Evolutionary conservation across 345 rosid genomes (phyloP).

Genomic region (Salix suchowensis): DNA sequence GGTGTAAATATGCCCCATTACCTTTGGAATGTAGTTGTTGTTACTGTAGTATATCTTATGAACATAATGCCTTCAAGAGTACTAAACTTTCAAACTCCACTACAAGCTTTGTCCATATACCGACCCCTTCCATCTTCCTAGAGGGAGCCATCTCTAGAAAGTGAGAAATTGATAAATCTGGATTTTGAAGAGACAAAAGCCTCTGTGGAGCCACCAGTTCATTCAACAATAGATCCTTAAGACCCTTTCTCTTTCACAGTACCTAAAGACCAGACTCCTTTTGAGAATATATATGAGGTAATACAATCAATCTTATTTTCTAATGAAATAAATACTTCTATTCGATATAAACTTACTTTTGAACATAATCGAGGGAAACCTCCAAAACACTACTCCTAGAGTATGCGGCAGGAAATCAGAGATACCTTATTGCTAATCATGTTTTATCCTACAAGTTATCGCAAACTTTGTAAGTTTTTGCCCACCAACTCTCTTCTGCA

Average conservation of each 20-base stretch:
- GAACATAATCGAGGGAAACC: neutral
- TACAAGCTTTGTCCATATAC: neutral
- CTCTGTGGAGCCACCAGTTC: neutral
- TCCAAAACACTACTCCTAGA: neutral
- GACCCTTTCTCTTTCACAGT: too few species aligned
- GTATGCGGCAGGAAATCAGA: neutral
- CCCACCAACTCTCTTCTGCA: neutral
- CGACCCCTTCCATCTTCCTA: neutral
- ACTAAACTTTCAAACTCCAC: neutral
- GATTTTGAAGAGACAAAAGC: too few species aligned
- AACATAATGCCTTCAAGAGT: slow-evolving; percentile 1
- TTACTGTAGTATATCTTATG: neutral
- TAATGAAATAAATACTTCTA: neutral
- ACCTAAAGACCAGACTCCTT: neutral
- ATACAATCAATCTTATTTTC: too few species aligned
- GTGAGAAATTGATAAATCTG: too few species aligned
- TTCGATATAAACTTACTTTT: neutral
- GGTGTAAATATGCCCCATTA: neutral
- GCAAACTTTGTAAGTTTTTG: neutral
- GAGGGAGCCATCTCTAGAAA: neutral
- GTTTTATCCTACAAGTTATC: neutral
- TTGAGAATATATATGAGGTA: neutral
- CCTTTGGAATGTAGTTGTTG: neutral
- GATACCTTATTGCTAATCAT: neutral
- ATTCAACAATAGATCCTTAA: neutral